Conservation (phyloP, 2,329 filamentous ascomycete genomes). For the Gnomoniopsis sp. region DNA sequence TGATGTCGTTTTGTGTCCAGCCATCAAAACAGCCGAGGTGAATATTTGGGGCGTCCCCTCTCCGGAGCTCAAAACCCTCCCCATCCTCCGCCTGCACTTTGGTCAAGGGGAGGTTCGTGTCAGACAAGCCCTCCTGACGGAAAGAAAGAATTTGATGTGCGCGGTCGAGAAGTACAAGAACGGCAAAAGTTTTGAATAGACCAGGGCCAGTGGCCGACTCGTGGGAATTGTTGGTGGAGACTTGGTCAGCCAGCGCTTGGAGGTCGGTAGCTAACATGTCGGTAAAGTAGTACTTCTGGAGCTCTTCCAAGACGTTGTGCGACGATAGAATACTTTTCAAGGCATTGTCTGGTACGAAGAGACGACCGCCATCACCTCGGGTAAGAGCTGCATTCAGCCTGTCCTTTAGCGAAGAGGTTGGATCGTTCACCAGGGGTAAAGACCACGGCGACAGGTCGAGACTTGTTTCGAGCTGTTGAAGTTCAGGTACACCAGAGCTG, state of each 20-base stretch:
- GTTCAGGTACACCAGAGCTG: background rate
- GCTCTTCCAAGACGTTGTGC: conserved; percentile 5
- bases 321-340: conserved; percentile 6
- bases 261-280: conserved; percentile 4
- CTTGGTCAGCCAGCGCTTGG: conserved; percentile 3
- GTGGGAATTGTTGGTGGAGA: background rate
- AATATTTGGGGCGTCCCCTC: background rate
- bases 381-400: conserved; percentile 12
- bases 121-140: background rate
- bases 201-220: background rate
- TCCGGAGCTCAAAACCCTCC: conserved; percentile 6
- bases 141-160: conserved; percentile 11
- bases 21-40: conserved; percentile 9
- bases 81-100: background rate
- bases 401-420: conserved; percentile 10
- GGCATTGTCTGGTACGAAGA: conserved; percentile 14
- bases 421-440: background rate
- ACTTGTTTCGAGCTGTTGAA: background rate
- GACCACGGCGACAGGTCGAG: conserved; percentile 14
- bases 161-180: conserved; percentile 8
- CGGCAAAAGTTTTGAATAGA: conserved; percentile 12
- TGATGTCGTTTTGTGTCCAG: conserved; percentile 12
- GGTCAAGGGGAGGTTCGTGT: conserved; percentile 3
- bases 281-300: background rate
- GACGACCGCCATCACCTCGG: conserved; percentile 14